A percentile compares a stretch with the other conserved stretches of the same genome.
phyloP scores from a whole-genome alignment of 2,329 filamentous ascomycete species.

The Verticillium tricorpus region DNA sequence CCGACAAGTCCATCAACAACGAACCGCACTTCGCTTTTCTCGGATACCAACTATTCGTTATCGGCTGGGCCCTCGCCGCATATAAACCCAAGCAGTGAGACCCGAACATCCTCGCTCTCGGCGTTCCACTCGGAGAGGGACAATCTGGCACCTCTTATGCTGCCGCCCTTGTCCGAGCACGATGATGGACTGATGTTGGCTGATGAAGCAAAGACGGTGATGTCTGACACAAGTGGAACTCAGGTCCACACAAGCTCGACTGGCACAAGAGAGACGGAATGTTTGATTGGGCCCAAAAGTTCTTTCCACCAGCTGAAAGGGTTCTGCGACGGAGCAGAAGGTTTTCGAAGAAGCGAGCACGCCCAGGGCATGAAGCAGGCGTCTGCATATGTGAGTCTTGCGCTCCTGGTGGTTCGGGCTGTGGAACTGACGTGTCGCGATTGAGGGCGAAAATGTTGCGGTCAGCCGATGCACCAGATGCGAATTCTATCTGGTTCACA shows the following conservation, averaged over 20 bases:
- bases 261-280: slow-evolving; percentile 2
- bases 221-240: background rate
- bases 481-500: slow-evolving; percentile 19
- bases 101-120: background rate
- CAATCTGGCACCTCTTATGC: background rate
- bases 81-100: slow-evolving; percentile 1
- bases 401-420: slow-evolving; percentile 6
- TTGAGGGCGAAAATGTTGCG: slow-evolving; percentile 14
- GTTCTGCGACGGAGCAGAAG: slow-evolving; percentile 33
- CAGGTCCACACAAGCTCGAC: background rate
- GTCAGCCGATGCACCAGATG: slow-evolving; percentile 19
- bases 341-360: slow-evolving; percentile 27
- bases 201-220: slow-evolving; percentile 1
- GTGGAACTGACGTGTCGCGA: background rate
- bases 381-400: slow-evolving; percentile 9
- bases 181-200: slow-evolving; percentile 11
- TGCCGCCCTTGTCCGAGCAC: background rate
- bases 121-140: slow-evolving; percentile 3
- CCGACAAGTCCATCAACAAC: slow-evolving; percentile 8
- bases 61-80: background rate
- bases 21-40: slow-evolving; percentile 9
- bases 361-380: slow-evolving; percentile 29
- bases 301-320: slow-evolving; percentile 29
- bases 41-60: background rate
- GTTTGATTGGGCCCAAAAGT: slow-evolving; percentile 26